A percentile compares a stretch with the other conserved stretches of the same genome.
These are phyloP conservation scores for Paraconiothyrium sp. DNA, from an alignment of 2,329 filamentous ascomycete species.

Conservation along the genomic window DNA sequence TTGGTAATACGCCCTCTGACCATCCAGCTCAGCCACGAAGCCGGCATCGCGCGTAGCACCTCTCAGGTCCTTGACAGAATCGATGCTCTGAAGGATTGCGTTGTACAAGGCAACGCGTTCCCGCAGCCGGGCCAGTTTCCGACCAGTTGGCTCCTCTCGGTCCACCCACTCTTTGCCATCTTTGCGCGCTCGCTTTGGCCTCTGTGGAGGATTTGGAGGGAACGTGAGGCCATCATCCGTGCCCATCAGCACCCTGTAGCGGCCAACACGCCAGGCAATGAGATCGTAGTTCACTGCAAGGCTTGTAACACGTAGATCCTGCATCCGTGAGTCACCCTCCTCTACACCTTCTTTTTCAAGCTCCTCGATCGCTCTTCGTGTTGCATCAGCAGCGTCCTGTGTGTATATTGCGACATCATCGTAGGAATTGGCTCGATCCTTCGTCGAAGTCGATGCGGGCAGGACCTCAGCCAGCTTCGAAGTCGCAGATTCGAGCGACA, in stretches of 20 bases:
- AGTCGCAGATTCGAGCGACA: constrained; percentile 69
- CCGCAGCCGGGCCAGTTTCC: constrained; percentile 80
- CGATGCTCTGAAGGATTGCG: constrained; percentile 87
- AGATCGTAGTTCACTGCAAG: constrained; percentile 94
- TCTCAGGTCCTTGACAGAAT: constrained; percentile 87
- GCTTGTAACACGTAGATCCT: constrained; percentile 89
- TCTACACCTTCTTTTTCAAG: constrained; percentile 82
- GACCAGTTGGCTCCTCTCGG: constrained; percentile 74
- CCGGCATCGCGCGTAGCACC: constrained; percentile 85
- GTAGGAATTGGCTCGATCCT: constrained; percentile 85
- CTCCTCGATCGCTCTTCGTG: constrained; percentile 92
- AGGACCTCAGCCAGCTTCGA: constrained; percentile 57
- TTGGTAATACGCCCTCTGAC: constrained; percentile 83
- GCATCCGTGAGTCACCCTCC: constrained; percentile 86
- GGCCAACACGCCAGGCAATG: constrained; percentile 92
- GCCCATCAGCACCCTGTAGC: constrained; percentile 90
- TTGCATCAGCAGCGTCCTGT: constrained; percentile 93
- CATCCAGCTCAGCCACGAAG: constrained; percentile 80
- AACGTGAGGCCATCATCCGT: constrained; percentile 77
- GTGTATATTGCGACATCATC: constrained; percentile 89
- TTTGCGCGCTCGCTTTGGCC: constrained; percentile 61
- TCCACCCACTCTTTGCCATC: constrained; percentile 57
- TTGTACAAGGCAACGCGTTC: constrained; percentile 92
- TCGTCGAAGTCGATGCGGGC: constrained; percentile 54
- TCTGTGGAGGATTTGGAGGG: constrained; percentile 62